These are phyloP conservation scores for Micractinium conductrix DNA, from an alignment of 139 green algal genomes.

Conservation along the genomic window DNA sequence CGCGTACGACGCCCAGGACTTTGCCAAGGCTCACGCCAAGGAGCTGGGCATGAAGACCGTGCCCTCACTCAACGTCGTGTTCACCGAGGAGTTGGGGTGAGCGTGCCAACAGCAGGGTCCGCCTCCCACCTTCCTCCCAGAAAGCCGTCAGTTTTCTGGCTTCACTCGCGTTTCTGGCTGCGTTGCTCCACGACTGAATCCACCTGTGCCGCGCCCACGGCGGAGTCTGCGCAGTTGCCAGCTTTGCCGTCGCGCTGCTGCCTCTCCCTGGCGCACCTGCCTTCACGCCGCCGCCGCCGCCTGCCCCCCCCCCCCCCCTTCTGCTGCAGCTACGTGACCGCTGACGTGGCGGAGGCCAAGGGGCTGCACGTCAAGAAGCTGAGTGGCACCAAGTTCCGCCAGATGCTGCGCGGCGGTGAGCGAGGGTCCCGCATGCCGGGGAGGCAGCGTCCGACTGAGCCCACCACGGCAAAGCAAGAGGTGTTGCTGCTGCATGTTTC, in stretches of 20 bases:
- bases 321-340: slow-evolving; percentile 54
- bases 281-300: neutral
- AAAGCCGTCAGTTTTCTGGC: too few relatives aligned
- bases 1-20: slow-evolving; percentile 57
- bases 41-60: slow-evolving; percentile 92
- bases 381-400: slow-evolving; percentile 91
- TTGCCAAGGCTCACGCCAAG: slow-evolving; percentile 68
- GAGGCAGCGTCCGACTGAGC: too few relatives aligned
- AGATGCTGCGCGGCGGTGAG: slow-evolving; percentile 81
- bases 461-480: too few relatives aligned
- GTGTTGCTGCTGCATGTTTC: neutral
- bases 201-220: too few relatives aligned
- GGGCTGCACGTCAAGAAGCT: slow-evolving; percentile 83
- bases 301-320: neutral
- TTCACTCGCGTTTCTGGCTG: too few relatives aligned
- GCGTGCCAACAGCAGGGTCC: neutral
- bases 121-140: too few relatives aligned
- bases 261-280: neutral
- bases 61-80: slow-evolving; percentile 87
- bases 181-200: too few relatives aligned
- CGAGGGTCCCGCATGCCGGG: neutral
- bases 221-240: too few relatives aligned
- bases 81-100: slow-evolving; percentile 69
- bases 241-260: too few relatives aligned
- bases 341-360: slow-evolving; percentile 80